Evolutionary conservation across 306 rosid species (phyloP).

Genomic region (Comarum palustre): DNA sequence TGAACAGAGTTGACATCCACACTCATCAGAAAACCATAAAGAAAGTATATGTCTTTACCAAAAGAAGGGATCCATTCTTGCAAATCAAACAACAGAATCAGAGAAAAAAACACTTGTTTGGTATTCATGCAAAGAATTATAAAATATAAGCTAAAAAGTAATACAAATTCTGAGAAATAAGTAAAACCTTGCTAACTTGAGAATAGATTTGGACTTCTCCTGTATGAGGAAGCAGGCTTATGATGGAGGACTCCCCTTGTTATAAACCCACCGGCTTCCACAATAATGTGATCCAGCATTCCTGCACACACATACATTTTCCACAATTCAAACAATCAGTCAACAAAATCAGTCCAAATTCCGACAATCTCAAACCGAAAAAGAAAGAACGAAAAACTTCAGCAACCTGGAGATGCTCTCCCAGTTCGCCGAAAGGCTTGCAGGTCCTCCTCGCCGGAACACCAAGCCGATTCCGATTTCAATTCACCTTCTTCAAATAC

Average conservation of each 20-base stretch:
- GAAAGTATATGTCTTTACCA: background rate
- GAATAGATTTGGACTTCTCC: constrained; percentile 24
- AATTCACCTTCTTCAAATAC: no score
- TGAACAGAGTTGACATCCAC: constrained; percentile 9
- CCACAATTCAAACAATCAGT: no score
- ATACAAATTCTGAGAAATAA: background rate
- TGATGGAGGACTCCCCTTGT: background rate
- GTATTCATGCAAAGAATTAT: background rate
- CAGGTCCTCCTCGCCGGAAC: no score
- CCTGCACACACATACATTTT: no score
- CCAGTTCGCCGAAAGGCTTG: no score
- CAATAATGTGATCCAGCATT: no score
- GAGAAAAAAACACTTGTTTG: background rate
- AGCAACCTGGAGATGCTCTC: no score
- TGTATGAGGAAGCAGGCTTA: background rate
- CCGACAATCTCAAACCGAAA: no score
- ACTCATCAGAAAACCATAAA: constrained; percentile 7
- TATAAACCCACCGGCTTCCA: background rate
- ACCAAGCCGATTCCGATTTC: no score
- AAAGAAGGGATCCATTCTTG: background rate
- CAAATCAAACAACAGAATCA: constrained; percentile 10
- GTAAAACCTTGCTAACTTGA: constrained; percentile 19
- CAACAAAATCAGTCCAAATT: no score
- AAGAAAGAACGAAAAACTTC: no score
- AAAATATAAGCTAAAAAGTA: background rate